Percentiles rank a stretch among this genome's conserved stretches.
Conservation (phyloP, 202 grass and related monocot species). For the Elaeis oleifera region DNA sequence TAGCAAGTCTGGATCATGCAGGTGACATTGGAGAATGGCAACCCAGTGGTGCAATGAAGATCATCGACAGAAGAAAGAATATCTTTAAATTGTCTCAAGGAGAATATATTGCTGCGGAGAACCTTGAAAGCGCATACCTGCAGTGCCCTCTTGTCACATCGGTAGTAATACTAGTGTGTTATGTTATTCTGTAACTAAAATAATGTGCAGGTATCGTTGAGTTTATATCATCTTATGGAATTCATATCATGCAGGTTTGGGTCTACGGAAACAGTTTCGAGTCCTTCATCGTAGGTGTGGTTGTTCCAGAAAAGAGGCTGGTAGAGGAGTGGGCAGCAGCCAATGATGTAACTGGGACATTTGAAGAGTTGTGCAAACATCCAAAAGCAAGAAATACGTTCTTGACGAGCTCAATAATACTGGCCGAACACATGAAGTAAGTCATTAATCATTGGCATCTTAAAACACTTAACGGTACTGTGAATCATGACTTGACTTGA, state of each 20-base stretch:
- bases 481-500: neutral
- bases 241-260: constrained; percentile 51
- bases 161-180: constrained; percentile 7
- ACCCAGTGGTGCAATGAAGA: constrained; percentile 76
- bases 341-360: constrained; percentile 41
- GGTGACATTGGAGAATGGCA: constrained; percentile 98
- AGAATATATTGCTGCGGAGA: constrained; percentile 90
- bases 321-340: constrained; percentile 62
- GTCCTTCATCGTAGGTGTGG: constrained; percentile 76
- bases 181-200: too few relatives aligned
- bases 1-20: constrained; percentile 18
- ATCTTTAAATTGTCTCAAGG: constrained; percentile 97
- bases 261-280: constrained; percentile 95
- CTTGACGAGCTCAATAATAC: constrained; percentile 63
- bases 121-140: constrained; percentile 62
- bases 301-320: constrained; percentile 68
- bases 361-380: constrained; percentile 52
- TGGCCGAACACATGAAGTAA: constrained; percentile 61
- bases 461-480: neutral
- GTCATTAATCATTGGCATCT: constrained; percentile 4
- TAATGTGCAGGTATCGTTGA: too few relatives aligned
- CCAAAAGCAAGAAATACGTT: constrained; percentile 54
- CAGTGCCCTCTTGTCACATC: constrained; percentile 59
- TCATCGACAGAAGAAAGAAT: constrained; percentile 96
- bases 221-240: too few relatives aligned